Evolutionary conservation across 1,284 basidiomycete genomes (phyloP), one percentile per base, ranked within the genome.

Genomic region (Thelephora terrestris): DNA sequence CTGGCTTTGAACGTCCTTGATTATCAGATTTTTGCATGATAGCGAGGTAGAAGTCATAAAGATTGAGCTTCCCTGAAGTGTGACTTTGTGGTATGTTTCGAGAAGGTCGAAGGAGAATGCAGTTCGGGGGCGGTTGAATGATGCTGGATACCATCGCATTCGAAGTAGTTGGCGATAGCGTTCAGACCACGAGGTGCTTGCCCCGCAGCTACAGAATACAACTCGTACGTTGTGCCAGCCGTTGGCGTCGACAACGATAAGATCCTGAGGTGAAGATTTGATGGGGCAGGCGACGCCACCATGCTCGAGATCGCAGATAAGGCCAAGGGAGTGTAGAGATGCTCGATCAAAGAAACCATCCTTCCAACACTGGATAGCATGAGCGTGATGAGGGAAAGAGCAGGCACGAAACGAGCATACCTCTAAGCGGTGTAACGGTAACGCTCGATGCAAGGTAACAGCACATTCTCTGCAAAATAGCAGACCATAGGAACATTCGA

Each of bases 1-100:
- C 14, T 18, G 5, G 6, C 21, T 39, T 39, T 14, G n/a, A 21
- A 14, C 18, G 21, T n/a, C 52, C 52, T 3, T 51, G 34, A 46
- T 55, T 58, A 43, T 57, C 55, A 4, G 55, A 54, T 6, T 50
- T 2, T 2, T 51, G 50, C 5, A 34, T 23, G 12, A 58, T 34
- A 2, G 52, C 42, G 25, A 44, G 18, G 40, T 58, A 53, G 52
- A 48, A 58, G 37, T 57, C 57, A 39, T 50, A 52, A 16, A 49
- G 45, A 6, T 39, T 53, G 5, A 48, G 38, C 25, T 56, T 56
- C 45, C 47, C 35, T 57, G 56, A 0, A 48, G 32, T 14, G 29
- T 53, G 16, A 51, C 47, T 34, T 48, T 4, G 24, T 57, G 55
- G 29, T 53, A 57, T 20, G 47, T 36, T 17, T 58, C 49, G 10